A percentile compares a stretch with the other conserved stretches of the same genome.
Evolutionary conservation across 306 rosid species (phyloP).

Genomic region (cucumber (Cucumis sativus)): DNA sequence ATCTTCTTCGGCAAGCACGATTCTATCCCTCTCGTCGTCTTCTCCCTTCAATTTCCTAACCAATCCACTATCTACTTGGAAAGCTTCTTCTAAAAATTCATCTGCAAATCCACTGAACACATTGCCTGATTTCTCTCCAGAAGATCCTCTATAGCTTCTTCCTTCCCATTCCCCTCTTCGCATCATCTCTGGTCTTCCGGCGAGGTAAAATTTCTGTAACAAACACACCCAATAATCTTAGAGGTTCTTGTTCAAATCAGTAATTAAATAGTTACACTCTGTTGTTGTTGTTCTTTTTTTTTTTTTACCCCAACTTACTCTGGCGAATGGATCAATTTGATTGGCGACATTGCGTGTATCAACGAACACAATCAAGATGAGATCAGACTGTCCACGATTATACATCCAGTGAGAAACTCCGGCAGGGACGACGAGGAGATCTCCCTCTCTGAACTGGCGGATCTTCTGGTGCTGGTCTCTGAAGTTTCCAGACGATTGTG

Average conservation of each 20-base stretch:
- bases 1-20: slow-evolving; percentile 11
- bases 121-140: slow-evolving; percentile 1
- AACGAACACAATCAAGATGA: slow-evolving; percentile 8
- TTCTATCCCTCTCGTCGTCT: slow-evolving; percentile 16
- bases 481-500: neutral
- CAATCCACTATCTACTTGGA: neutral
- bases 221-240: neutral
- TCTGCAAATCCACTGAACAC: slow-evolving; percentile 15
- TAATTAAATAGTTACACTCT: neutral
- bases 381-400: slow-evolving; percentile 11
- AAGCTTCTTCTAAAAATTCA: slow-evolving; percentile 5
- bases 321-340: slow-evolving; percentile 17
- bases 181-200: slow-evolving; percentile 11
- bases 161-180: neutral
- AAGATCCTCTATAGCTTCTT: neutral
- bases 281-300: neutral
- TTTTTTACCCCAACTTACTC: slow-evolving; percentile 5
- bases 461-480: slow-evolving; percentile 24
- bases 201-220: slow-evolving; percentile 17
- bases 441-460: slow-evolving; percentile 11
- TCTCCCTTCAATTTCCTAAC: slow-evolving; percentile 1
- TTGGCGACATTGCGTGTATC: slow-evolving; percentile 19
- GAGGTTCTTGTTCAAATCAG: neutral
- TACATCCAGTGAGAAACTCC: slow-evolving; percentile 25
- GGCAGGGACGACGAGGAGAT: slow-evolving; percentile 13